These are phyloP conservation scores for Lactarius deliciosus DNA, from an alignment of 768 basidiomycete genomes.

Conservation along the genomic window DNA sequence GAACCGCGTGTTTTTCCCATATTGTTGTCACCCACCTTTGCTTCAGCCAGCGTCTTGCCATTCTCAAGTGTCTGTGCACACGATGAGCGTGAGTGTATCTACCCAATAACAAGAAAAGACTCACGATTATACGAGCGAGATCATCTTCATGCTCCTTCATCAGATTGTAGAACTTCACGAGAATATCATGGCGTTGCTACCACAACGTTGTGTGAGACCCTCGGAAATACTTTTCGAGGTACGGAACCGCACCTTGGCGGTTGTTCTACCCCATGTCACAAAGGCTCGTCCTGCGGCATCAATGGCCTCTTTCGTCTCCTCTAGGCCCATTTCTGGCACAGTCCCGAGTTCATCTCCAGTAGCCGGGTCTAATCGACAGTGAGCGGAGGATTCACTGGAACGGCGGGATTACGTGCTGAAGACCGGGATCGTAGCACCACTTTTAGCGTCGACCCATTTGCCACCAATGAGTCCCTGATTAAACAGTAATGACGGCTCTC, in stretches of 20 bases:
- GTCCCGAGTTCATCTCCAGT: constrained; percentile 80
- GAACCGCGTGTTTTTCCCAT: constrained; percentile 1
- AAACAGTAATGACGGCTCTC: constrained; percentile 73
- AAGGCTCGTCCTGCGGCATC: constrained; percentile 78
- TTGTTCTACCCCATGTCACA: constrained; percentile 82
- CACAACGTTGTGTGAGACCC: constrained; percentile 4
- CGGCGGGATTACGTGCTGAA: constrained; percentile 45
- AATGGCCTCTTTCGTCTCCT: constrained; percentile 84
- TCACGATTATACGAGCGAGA: constrained; percentile 78
- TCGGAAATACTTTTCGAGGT: background rate
- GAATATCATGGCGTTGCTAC: constrained; percentile 78
- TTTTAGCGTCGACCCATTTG: constrained; percentile 80
- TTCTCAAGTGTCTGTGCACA: constrained; percentile 82
- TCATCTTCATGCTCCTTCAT: constrained; percentile 88
- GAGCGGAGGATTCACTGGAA: background rate
- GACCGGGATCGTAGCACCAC: constrained; percentile 69
- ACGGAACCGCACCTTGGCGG: constrained; percentile 62
- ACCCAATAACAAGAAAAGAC: constrained; percentile 3
- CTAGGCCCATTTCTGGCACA: constrained; percentile 85
- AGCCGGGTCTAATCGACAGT: constrained; percentile 68
- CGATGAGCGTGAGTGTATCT: background rate
- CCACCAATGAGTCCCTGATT: constrained; percentile 80
- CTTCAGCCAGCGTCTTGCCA: constrained; percentile 86
- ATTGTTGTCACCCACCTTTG: constrained; percentile 50
- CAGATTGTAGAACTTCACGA: constrained; percentile 73